These are phyloP conservation scores for Neonectria ditissima DNA, from an alignment of 2,329 filamentous ascomycete genomes.

Conservation along the genomic window DNA sequence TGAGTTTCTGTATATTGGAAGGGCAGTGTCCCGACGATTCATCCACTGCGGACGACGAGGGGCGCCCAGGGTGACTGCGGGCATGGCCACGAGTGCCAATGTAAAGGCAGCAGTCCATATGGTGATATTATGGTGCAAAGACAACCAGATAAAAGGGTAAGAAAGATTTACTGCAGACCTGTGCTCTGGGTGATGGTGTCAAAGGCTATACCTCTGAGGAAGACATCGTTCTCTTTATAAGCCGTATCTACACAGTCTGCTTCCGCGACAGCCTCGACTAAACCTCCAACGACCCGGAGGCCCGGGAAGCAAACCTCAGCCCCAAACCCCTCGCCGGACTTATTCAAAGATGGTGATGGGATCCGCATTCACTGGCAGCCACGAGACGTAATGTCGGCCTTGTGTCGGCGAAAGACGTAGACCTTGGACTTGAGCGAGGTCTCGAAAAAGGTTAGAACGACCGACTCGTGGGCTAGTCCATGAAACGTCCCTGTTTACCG, in stretches of 20 bases:
- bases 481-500: background rate
- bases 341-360: background rate
- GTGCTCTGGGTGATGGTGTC: background rate
- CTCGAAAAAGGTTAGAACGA: constrained; percentile 17
- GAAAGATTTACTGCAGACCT: background rate
- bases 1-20: constrained; percentile 45
- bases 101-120: constrained; percentile 20
- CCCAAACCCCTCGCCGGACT: background rate
- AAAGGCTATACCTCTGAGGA: background rate
- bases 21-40: constrained; percentile 10
- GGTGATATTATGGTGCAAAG: background rate
- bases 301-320: background rate
- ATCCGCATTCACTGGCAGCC: constrained; percentile 5
- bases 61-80: constrained; percentile 11
- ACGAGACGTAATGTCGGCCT: constrained; percentile 10
- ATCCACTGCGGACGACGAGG: constrained; percentile 16
- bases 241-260: background rate
- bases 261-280: background rate
- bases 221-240: background rate
- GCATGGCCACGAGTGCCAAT: constrained; percentile 19
- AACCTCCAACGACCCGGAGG: background rate
- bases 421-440: background rate
- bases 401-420: constrained; percentile 20
- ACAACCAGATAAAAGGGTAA: background rate
- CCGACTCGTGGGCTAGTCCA: constrained; percentile 4